Base-by-base conservation (phyloP, 2,329 filamentous ascomycete species). In the Phyllosticta citriasiana region DNA sequence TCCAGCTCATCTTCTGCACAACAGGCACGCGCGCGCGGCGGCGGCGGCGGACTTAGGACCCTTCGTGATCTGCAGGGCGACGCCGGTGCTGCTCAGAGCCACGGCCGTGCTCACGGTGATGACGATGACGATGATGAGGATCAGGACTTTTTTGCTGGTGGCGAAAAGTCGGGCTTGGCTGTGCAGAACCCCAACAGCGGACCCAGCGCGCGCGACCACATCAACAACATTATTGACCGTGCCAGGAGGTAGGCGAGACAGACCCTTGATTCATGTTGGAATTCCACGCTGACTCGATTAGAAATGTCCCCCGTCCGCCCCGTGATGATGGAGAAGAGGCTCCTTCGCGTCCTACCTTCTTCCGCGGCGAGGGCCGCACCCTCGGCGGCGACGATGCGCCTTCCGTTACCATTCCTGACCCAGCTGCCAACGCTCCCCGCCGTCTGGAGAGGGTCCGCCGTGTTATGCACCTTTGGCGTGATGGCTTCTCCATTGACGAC, bases 401-500 rank as follows among this genome's bases (percentile, higher is more conserved):
- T 62, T 91, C 88, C 66, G 83, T 85, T 63, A 77, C 78, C 25
- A 83, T 94, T 57, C 84, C 85, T 53, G 85, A 89, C 65, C 83
- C 87, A 27, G 73, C 65, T 22, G 72, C 71, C 57, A 71, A 65
- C 62, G 68, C 68, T 55, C 67, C 71, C 7, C 69, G 67, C 59
- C 74, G 71, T 16, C 75, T 73, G 9, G 77, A 81, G 35, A 80
- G 82, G 4, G 84, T 88, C 63, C 84, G 84, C 57, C 85, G 89
- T 57, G 82, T 84, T 10, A 79, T 95, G 59, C 89, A 93, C 69
- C 80, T 94, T 53, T 95, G 90, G 90, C 81, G 82, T 52, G 87
- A 95, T 70, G 90, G 90, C 14, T 93, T 94, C 76, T 93, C 88
- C 65, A 85, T 95, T 63, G 89, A 92, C 63, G 88, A 94, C 68